Conservation (phyloP, 2,329 filamentous ascomycete species). For the Fusarium drepaniforme region DNA sequence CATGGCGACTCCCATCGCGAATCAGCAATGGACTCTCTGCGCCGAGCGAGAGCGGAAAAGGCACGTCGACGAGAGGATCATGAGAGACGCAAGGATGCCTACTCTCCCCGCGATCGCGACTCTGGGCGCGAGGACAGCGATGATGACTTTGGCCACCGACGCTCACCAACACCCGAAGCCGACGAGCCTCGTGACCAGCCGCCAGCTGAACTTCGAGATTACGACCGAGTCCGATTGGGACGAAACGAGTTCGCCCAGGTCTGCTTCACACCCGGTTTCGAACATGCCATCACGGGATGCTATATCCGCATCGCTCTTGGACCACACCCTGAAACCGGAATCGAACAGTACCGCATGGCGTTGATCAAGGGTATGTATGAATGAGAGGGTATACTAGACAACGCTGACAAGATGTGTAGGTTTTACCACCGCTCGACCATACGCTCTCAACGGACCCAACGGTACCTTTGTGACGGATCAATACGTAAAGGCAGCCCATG, state of each 20-base stretch:
- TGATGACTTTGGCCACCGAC: slow-evolving; percentile 77
- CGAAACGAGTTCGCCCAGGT: slow-evolving; percentile 89
- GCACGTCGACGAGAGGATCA: slow-evolving; percentile 64
- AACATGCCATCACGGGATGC: slow-evolving; percentile 83
- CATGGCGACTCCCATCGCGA: slow-evolving; percentile 36
- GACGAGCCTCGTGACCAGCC: slow-evolving; percentile 77
- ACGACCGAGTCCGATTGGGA: slow-evolving; percentile 86
- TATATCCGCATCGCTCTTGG: slow-evolving; percentile 89
- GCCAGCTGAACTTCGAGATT: slow-evolving; percentile 81
- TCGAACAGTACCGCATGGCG: slow-evolving; percentile 88
- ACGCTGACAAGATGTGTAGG: slow-evolving; percentile 61
- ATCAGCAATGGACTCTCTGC: slow-evolving; percentile 78
- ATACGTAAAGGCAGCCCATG: slow-evolving; percentile 85
- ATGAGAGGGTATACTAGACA: not conserved
- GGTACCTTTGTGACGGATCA: slow-evolving; percentile 86
- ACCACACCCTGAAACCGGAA: slow-evolving; percentile 76
- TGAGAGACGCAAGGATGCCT: slow-evolving; percentile 69
- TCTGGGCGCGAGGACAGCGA: slow-evolving; percentile 76
- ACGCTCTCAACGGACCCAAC: slow-evolving; percentile 84
- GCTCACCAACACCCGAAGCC: slow-evolving; percentile 68
- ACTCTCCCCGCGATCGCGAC: slow-evolving; percentile 49
- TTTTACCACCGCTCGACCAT: slow-evolving; percentile 83
- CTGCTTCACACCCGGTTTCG: slow-evolving; percentile 93
- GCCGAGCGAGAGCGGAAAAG: slow-evolving; percentile 72
- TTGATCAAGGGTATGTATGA: slow-evolving; percentile 79